phyloP scores from a whole-genome alignment of 2,329 filamentous ascomycete genomes.

The Trichoderma sp. region DNA sequence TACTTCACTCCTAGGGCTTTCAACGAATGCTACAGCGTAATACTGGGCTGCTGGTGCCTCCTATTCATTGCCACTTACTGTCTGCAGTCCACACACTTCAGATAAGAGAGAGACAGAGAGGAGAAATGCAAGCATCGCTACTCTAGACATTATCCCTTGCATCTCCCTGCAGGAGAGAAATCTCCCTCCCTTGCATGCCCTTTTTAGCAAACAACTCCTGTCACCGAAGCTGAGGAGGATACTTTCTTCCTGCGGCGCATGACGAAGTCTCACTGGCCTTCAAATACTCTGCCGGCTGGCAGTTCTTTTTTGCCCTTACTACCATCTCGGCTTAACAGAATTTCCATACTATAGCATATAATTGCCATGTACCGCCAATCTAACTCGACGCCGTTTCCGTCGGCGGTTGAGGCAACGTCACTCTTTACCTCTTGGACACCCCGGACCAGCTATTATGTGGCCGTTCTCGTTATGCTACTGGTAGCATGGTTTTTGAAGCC shows the following conservation, averaged over 20 bases:
- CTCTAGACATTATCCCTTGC: not conserved
- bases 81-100: not conserved
- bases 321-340: not conserved
- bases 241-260: not conserved
- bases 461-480: not conserved
- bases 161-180: not conserved
- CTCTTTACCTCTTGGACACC: not conserved
- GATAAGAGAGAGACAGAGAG: not conserved
- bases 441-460: not conserved
- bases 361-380: slow-evolving; percentile 6
- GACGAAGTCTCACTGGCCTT: not conserved
- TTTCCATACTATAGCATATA: not conserved
- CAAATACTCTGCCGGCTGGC: not conserved
- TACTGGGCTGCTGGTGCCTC: not conserved
- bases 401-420: not conserved
- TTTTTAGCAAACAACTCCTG: not conserved
- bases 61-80: not conserved
- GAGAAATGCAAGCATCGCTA: not conserved
- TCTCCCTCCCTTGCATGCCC: not conserved
- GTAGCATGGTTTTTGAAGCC: not conserved
- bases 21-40: not conserved
- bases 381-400: not conserved
- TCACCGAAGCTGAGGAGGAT: not conserved
- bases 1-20: not conserved
- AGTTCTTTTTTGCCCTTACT: not conserved